Percentiles rank a stretch among this genome's conserved stretches.
Evolutionary conservation across 306 rosid genomes (phyloP).

Genomic region (Prunus salicina): DNA sequence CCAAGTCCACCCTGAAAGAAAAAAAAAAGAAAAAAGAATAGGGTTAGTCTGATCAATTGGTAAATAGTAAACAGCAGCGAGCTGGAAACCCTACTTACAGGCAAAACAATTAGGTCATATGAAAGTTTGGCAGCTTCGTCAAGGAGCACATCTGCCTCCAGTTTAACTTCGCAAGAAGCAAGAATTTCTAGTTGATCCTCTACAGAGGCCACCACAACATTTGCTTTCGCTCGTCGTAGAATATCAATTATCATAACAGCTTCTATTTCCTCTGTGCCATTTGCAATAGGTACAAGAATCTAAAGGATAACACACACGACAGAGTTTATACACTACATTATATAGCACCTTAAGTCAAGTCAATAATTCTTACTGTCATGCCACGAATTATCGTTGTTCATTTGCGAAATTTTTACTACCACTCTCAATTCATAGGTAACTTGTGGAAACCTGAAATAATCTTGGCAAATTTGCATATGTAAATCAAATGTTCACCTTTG

Average conservation of each 20-base stretch:
- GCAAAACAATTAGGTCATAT: constrained; percentile 79
- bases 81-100: constrained; percentile 45
- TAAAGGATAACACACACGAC: constrained; percentile 33
- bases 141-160: constrained; percentile 82
- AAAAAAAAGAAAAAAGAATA: constrained; percentile 10
- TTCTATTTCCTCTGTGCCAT: constrained; percentile 97
- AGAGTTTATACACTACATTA: constrained; percentile 11
- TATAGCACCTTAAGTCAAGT: background rate
- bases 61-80: background rate
- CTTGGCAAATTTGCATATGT: background rate
- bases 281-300: constrained; percentile 90
- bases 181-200: constrained; percentile 61
- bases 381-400: background rate
- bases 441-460: background rate
- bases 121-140: constrained; percentile 67
- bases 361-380: background rate
- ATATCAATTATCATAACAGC: constrained; percentile 73
- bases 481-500: constrained; percentile 51
- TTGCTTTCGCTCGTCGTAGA: constrained; percentile 74
- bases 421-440: no score
- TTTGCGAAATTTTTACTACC: background rate
- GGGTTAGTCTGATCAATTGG: constrained; percentile 11
- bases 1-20: constrained; percentile 78
- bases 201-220: constrained; percentile 86
- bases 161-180: constrained; percentile 75